These are phyloP conservation scores for Anthoceros angustus DNA, from an alignment of 225 moss, liverwort and hornwort species.

Conservation along the genomic window DNA sequence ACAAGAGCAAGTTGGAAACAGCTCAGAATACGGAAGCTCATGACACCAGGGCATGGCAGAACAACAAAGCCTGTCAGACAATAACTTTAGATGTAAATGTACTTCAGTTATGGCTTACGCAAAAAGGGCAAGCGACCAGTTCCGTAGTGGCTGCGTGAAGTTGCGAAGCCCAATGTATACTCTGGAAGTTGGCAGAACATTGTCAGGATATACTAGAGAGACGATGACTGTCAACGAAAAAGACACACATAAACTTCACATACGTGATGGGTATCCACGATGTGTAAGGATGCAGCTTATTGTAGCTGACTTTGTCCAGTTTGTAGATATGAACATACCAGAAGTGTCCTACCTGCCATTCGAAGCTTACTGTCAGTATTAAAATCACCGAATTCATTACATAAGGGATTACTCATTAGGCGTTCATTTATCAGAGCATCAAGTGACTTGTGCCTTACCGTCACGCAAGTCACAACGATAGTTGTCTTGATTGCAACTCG, in stretches of 20 bases:
- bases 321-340: constrained; percentile 75
- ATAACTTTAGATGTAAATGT: too few species aligned
- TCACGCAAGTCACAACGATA: constrained; percentile 32
- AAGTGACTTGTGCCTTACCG: constrained; percentile 22
- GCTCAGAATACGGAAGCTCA: not conserved
- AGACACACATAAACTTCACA: constrained; percentile 1
- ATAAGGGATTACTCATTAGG: too few species aligned
- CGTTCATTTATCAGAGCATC: not conserved
- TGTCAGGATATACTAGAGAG: not conserved
- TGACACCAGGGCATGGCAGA: too few species aligned
- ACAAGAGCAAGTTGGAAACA: not conserved
- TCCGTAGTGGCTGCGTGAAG: constrained; percentile 59
- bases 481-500: constrained; percentile 27
- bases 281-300: constrained; percentile 78
- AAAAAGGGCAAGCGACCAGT: constrained; percentile 85
- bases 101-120: constrained; percentile 37
- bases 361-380: constrained; percentile 9
- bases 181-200: constrained; percentile 20
- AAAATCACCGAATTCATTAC: too few species aligned
- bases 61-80: not conserved
- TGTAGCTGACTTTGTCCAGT: constrained; percentile 68
- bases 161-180: constrained; percentile 77
- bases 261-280: constrained; percentile 99
- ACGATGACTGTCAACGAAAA: not conserved
- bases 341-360: constrained; percentile 58